These are phyloP conservation scores for Eustoma russellianum DNA, from an alignment of 257 asterid species.

Conservation along the genomic window DNA sequence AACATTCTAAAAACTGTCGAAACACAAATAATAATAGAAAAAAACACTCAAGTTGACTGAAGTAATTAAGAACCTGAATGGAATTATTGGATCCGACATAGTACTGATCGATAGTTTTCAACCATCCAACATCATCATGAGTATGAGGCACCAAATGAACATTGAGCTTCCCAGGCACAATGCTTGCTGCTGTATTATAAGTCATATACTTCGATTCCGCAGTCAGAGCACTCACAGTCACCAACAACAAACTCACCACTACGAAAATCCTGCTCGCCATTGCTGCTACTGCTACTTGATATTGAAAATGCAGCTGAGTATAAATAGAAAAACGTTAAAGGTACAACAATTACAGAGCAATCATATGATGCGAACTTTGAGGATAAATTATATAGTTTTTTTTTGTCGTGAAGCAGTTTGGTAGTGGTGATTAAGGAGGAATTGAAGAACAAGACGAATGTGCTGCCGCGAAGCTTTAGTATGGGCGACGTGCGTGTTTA, in stretches of 20 bases:
- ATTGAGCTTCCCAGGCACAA: conserved; percentile 58
- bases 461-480: no score
- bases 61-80: conserved; percentile 44
- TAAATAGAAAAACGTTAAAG: no score
- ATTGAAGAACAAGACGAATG: neutral
- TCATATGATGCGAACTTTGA: no score
- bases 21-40: neutral
- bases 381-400: no score
- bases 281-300: neutral
- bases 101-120: conserved; percentile 89
- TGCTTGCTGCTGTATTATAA: conserved; percentile 58
- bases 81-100: conserved; percentile 86
- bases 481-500: no score
- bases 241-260: conserved; percentile 6
- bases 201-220: conserved; percentile 54
- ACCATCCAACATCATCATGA: conserved; percentile 98
- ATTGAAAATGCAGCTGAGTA: no score
- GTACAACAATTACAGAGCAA: no score
- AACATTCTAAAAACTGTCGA: neutral
- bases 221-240: conserved; percentile 8
- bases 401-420: no score
- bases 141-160: conserved; percentile 93
- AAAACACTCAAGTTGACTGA: no score
- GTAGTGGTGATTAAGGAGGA: conserved; percentile 2
- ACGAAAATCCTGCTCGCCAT: conserved; percentile 4